Conservation (phyloP, 139 green algal genomes). For the Coccomyxa sp. region DNA sequence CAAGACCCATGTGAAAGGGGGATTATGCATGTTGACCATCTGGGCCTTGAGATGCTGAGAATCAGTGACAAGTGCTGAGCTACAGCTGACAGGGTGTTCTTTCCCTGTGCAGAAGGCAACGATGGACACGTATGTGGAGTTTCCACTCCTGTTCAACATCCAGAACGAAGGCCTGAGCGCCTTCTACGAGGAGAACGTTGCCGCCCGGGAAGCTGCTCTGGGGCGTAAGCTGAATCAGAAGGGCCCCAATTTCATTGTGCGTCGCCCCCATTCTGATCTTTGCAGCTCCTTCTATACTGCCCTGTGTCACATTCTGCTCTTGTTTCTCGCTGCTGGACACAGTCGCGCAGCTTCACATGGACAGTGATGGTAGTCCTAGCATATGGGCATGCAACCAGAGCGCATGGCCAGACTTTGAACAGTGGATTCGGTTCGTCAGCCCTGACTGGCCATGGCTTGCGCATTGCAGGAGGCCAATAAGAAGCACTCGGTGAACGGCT, state of each 20-base stretch:
- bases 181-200: slow-evolving; percentile 13
- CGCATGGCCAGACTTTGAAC: no score
- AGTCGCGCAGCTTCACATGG: background rate
- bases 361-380: background rate
- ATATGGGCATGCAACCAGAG: no score
- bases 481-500: slow-evolving; percentile 6
- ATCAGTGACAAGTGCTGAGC: no score
- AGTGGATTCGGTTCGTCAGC: no score
- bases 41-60: no score
- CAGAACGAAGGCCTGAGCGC: slow-evolving; percentile 31
- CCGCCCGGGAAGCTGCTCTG: background rate
- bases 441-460: background rate
- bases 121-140: slow-evolving; percentile 2
- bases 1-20: no score
- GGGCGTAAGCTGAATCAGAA: background rate
- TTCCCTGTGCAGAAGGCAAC: background rate
- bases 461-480: slow-evolving; percentile 1
- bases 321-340: background rate
- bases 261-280: background rate
- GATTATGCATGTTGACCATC: no score
- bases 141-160: slow-evolving; percentile 38
- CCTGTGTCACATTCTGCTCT: background rate
- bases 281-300: background rate
- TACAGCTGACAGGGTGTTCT: no score
- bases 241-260: background rate